Base-by-base conservation (phyloP, 441 rosid genomes). In the Pelargonium citronellum region DNA sequence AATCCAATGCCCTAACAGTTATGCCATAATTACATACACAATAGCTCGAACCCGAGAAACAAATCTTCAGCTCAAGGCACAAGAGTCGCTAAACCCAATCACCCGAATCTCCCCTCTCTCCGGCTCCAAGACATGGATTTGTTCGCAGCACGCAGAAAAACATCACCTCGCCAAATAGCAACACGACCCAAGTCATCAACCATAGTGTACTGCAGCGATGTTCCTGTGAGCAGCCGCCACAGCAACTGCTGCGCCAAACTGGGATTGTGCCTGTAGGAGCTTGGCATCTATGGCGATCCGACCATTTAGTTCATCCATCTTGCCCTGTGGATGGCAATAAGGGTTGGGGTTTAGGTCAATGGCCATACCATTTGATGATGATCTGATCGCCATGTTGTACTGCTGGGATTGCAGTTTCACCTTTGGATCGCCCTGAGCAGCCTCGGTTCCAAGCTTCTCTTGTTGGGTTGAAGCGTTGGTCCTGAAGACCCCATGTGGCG, bases 311-410 rank as follows among this genome's bases (percentile, higher is more conserved):
- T 74, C 82, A 37, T 91, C 98, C 17, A 69, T 83, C 80, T 85
- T 86, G 0, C 76, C 83, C 71, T 89, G 77, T 10, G 91, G 82
- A 89, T 83, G 84, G 68, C 88, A 86, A 78, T 86, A 89, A 0
- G 96, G 96, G 80, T 91, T 89, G 68, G 86, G 71, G 71, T 93
- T 95, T 1, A 92, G 91, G 73, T 87, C 81, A 77, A 93, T 85
- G 67, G 95, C 91, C 43, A 91, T 80, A 3, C 88, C 97, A n/a
- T n/a, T 16, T n/a, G 91, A 87, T 3, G 82, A 78, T 22, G 76
- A 78, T 82, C 87, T 89, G n/a, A 87, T 64, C 4, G 81, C 82
- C 78, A 82, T 66, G 68, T 88, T 82, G 64, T 80, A 80, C 67
- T 83, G 91, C 17, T 85, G 82, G 17, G 71, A 79, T 62, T 86